Conservation (phyloP, 2,329 filamentous ascomycete species). For the Diaporthe vaccinii region DNA sequence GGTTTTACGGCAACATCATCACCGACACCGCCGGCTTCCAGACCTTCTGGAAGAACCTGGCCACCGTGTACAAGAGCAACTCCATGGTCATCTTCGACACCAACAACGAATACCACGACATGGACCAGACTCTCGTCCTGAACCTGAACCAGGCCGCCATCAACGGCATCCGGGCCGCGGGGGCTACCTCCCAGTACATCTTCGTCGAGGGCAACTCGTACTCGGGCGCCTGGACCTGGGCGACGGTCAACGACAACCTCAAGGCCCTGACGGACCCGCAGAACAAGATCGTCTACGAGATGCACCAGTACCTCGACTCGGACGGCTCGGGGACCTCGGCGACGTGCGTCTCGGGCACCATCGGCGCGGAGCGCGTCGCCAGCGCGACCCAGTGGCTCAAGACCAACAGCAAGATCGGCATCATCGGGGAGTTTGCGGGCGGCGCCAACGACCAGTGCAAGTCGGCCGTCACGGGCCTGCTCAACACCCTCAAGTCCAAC, state of each 20-base stretch:
- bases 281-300: constrained; percentile 67
- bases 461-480: constrained; percentile 63
- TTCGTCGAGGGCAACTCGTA: constrained; percentile 57
- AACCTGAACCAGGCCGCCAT: constrained; percentile 73
- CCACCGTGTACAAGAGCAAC: constrained; percentile 66
- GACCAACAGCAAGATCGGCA: constrained; percentile 65
- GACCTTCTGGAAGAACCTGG: constrained; percentile 69
- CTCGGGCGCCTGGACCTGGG: constrained; percentile 50
- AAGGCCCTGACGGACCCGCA: constrained; percentile 60
- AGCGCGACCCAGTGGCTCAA: constrained; percentile 68
- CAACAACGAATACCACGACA: constrained; percentile 74
- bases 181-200: constrained; percentile 65
- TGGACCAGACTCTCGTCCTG: constrained; percentile 68
- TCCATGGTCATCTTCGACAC: constrained; percentile 70
- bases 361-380: constrained; percentile 62
- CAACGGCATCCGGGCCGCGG: constrained; percentile 67
- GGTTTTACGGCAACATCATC: constrained; percentile 66
- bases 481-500: constrained; percentile 65
- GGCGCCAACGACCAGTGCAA: constrained; percentile 64
- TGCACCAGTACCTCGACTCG: constrained; percentile 70
- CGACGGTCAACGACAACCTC: constrained; percentile 54
- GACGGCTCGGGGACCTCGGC: constrained; percentile 64
- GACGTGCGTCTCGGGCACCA: constrained; percentile 61
- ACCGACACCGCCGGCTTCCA: constrained; percentile 64
- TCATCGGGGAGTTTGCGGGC: constrained; percentile 70